Evolutionary conservation across 352 stramenopile species (phyloP).

Genomic region (Globisporangium nunn): DNA sequence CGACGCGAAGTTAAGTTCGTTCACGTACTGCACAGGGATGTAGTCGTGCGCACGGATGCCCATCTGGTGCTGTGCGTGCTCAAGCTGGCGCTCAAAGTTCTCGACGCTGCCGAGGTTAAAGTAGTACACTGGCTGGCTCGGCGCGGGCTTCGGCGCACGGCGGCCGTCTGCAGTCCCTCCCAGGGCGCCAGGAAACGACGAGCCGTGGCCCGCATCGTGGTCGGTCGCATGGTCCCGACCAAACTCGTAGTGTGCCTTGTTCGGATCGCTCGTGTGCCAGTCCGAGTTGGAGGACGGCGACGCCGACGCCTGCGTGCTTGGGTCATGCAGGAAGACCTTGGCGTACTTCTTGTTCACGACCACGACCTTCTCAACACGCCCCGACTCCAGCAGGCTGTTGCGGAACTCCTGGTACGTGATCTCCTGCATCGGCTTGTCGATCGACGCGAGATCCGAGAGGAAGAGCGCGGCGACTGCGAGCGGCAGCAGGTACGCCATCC

Average conservation of each 20-base stretch:
- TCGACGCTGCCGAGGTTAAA: slow-evolving; percentile 99
- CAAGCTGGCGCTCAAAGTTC: slow-evolving; percentile 96
- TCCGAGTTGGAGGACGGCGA: slow-evolving; percentile 10
- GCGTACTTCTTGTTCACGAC: slow-evolving; percentile 91
- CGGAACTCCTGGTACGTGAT: slow-evolving; percentile 91
- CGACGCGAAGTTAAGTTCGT: slow-evolving; percentile 91
- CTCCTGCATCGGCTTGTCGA: slow-evolving; percentile 85
- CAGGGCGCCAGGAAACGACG: slow-evolving; percentile 4
- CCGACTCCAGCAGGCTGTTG: slow-evolving; percentile 76
- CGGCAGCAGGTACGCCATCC: slow-evolving; percentile 69
- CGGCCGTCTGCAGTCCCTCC: not conserved
- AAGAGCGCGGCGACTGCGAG: slow-evolving; percentile 66
- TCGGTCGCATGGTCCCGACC: slow-evolving; percentile 10
- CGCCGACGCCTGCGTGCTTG: slow-evolving; percentile 5
- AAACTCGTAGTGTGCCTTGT: slow-evolving; percentile 23
- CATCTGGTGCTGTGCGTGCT: slow-evolving; percentile 94
- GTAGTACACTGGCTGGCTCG: slow-evolving; percentile 62
- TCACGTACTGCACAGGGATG: slow-evolving; percentile 96
- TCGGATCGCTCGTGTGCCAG: slow-evolving; percentile 21
- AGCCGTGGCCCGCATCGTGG: slow-evolving; percentile 17
- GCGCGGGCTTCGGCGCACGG: slow-evolving; percentile 13
- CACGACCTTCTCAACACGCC: slow-evolving; percentile 84
- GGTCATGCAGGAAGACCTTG: slow-evolving; percentile 78
- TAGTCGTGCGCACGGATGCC: slow-evolving; percentile 92
- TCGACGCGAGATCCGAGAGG: slow-evolving; percentile 59